phyloP scores from a whole-genome alignment of 2,329 filamentous ascomycete species.

The Colletotrichum falcatum region DNA sequence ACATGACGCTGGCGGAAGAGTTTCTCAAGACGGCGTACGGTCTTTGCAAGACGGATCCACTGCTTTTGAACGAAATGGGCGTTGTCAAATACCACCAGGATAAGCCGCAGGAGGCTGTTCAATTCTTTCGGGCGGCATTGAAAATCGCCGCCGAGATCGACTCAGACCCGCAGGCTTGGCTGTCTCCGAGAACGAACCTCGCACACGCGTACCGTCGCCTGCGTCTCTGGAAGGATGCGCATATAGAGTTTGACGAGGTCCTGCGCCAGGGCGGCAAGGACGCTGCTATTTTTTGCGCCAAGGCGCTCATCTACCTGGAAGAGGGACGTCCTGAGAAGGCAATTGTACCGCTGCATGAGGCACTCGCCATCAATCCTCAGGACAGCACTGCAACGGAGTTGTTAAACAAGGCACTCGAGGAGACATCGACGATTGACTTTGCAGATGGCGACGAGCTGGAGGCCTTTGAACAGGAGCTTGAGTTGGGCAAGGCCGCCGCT shows the following conservation, averaged over 20 bases:
- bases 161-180: constrained; percentile 83
- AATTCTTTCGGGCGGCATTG: constrained; percentile 83
- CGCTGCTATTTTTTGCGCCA: constrained; percentile 81
- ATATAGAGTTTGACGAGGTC: constrained; percentile 88
- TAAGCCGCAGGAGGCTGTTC: constrained; percentile 78
- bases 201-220: constrained; percentile 87
- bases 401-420: constrained; percentile 76
- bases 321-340: constrained; percentile 80
- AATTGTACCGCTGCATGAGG: constrained; percentile 85
- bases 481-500: constrained; percentile 59
- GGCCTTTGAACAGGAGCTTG: constrained; percentile 66
- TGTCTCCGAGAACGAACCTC: constrained; percentile 87
- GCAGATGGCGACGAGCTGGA: constrained; percentile 60
- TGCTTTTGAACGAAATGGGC: constrained; percentile 95
- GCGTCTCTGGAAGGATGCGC: constrained; percentile 75
- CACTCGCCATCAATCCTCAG: constrained; percentile 81
- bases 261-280: constrained; percentile 85
- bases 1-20: constrained; percentile 92
- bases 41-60: constrained; percentile 85
- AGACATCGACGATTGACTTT: constrained; percentile 63
- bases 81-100: constrained; percentile 96
- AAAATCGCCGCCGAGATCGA: constrained; percentile 83
- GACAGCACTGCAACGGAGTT: constrained; percentile 85
- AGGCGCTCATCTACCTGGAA: constrained; percentile 87
- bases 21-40: constrained; percentile 91